phyloP scores from a whole-genome alignment of 1,139 yeast genomes.

The Schizosaccharomyces versatilis region DNA sequence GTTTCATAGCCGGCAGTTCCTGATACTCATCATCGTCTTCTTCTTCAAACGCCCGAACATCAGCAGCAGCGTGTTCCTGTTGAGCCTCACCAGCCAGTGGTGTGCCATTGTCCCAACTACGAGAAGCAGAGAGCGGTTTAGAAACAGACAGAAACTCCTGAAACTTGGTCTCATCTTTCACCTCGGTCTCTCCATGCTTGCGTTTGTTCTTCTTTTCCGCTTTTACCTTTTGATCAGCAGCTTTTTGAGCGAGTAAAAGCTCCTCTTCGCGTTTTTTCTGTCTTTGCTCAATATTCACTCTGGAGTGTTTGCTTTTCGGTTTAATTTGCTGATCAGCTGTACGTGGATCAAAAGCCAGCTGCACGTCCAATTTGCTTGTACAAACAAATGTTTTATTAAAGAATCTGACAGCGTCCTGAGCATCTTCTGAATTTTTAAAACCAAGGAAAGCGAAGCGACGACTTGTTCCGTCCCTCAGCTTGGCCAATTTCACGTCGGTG shows the following conservation, averaged over 20 bases:
- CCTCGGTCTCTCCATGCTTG: too few species aligned
- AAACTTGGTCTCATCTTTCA: not conserved
- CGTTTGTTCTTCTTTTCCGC: not conserved
- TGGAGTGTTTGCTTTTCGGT: not conserved
- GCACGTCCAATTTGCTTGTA: slow-evolving; percentile 59
- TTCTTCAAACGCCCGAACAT: slow-evolving; percentile 2
- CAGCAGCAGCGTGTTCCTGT: too few species aligned
- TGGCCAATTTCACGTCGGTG: slow-evolving; percentile 73
- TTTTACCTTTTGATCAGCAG: not conserved
- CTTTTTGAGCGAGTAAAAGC: too few species aligned
- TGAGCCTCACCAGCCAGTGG: not conserved
- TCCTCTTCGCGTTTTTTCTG: not conserved
- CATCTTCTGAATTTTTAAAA: slow-evolving; percentile 47
- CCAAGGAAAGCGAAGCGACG: slow-evolving; percentile 90
- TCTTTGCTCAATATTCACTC: not conserved
- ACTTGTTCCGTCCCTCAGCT: slow-evolving; percentile 61
- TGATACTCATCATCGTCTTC: slow-evolving; percentile 12
- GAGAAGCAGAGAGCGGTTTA: not conserved
- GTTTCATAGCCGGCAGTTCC: not conserved
- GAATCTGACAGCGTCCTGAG: slow-evolving; percentile 52
- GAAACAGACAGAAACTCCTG: not conserved
- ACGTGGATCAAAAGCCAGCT: slow-evolving; percentile 37
- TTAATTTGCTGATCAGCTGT: slow-evolving; percentile 6
- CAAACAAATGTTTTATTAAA: slow-evolving; percentile 65
- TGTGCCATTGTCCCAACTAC: slow-evolving; percentile 1